Evolutionary conservation across 2,329 filamentous ascomycete genomes (phyloP), one percentile per base, ranked within the genome.

Genomic region (Colletotrichum gloeosporioides): DNA sequence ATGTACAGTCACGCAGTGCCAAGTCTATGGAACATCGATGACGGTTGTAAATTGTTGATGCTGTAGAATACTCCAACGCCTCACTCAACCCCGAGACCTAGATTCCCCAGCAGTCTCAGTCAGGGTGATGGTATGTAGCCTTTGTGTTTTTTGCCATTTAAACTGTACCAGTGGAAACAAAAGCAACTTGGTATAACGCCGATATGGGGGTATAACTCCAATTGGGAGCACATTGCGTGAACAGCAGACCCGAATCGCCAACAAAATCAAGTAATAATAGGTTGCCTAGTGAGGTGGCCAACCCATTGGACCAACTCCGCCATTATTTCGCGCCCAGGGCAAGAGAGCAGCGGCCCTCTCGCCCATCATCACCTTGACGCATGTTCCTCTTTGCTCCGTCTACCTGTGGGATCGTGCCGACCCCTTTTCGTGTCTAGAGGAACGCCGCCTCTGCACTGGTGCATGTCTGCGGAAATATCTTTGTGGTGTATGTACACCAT

Each of bases 191-290:
- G 53, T 61, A 61, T 34, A 69, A 69, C 53, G 57, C 59, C 61
- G 29, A 49, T 32, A 53, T 72, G 39, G 57, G 71, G 71, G 71
- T 73, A 73, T 69, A 64, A 73, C 71, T 73, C 71, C 65, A 69
- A 69, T 29, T 53, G 49, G 71, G 71, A 73, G 65, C 49, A 69
- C 65, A 63, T 32, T 32, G 34, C 25, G 31, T 31, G 36, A 64
- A 71, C n/a, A 62, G 27, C 69, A 53, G 61, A 49, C 36, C 34
- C 13, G n/a, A 25, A 64, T 39, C 69, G 69, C 69, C 36, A 44
- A 49, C 25, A 32, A 32, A 64, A 71, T 39, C 36, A 31, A 31
- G n/a, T 61, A 34, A 61, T 39, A 49, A 36, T n/a, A 53, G 27
- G 32, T 44, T 57, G 13, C 29, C 44, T 22, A 22, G 63, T 16